Percentiles rank a stretch among this genome's conserved stretches.
phyloP scores from a whole-genome alignment of 306 rosid species.

The Herpetospermum pedunculosum region DNA sequence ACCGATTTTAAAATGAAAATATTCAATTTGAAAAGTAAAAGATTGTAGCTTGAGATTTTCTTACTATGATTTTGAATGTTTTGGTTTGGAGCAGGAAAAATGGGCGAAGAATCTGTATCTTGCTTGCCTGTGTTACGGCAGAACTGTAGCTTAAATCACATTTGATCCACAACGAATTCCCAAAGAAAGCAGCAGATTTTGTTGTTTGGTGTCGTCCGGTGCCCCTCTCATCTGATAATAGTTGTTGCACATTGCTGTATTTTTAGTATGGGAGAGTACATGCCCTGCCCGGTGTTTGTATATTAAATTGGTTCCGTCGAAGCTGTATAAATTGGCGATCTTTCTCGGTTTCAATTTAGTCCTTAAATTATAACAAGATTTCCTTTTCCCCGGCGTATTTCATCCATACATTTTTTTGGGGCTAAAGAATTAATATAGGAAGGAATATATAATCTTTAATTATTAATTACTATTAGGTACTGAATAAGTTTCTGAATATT shows the following conservation, averaged over 20 bases:
- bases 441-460: background rate
- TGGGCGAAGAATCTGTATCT: conserved; percentile 87
- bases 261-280: conserved; percentile 1
- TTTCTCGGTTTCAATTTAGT: background rate
- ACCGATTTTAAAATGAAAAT: background rate
- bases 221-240: background rate
- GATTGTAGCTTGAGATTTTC: background rate
- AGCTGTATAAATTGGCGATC: conserved; percentile 3
- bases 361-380: background rate
- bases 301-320: conserved; percentile 4
- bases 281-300: background rate
- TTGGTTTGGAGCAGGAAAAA: conserved; percentile 53
- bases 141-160: conserved; percentile 53
- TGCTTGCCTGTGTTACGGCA: conserved; percentile 84
- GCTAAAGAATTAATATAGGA: no score
- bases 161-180: background rate
- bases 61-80: background rate
- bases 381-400: no score
- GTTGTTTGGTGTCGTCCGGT: conserved; percentile 10
- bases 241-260: conserved; percentile 2
- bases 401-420: no score
- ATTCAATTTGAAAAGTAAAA: background rate
- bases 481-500: background rate
- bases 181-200: conserved; percentile 4
- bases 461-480: background rate